Evolutionary conservation across 2,329 filamentous ascomycete species (phyloP), one percentile per base, ranked within the genome.

Genomic region (Thielaviopsis ethacetica): DNA sequence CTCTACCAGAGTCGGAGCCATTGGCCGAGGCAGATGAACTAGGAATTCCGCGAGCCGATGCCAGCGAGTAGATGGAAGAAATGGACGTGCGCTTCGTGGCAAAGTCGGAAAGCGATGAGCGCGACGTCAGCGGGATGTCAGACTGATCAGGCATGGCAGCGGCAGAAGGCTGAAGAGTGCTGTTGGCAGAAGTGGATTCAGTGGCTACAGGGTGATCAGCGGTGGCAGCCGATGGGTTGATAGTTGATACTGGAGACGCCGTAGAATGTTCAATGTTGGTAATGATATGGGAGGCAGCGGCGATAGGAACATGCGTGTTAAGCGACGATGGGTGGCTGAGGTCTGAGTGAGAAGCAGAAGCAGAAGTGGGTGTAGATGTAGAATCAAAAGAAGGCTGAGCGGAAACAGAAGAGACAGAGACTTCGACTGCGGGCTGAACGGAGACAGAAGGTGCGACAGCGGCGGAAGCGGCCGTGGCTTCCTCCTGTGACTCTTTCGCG

Each of bases 41-140:
- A 59, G 73, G 68, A 27, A 75, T 72, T 34, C 75, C 77, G 53
- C 78, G 78, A 57, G 75, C 79, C 5, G 84, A 86, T 52, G 80
- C 79, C 24, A 86, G 71, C 34, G 85, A 88, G 66, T 86, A 85
- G 56, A 88, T 72, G 0, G 86, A 91, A 7, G 84, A 87, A 61
- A 85, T 78, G 24, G 86, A 90, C 67, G 86, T 75, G 56, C 86
- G 81, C 65, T 87, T 85, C 52, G 74, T 74, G 47, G 84, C 74
- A 22, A 69, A 66, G 21, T 79, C 76, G 17, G 77, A 77, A 61
- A 75, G 69, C 13, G 79, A 79, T 21, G 74, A 72, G 57, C 72
- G 72, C 49, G 72, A 66, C 54, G 70, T 70, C 62, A 75, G 66
- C 52, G 69, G 65, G 62, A 65, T 61, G 53, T 65, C 61, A 59